A percentile compares a stretch with the other conserved stretches of the same genome.
These are phyloP conservation scores for Trypanosomatidae sp. DNA, from an alignment of 208 protist species.

Conservation along the genomic window DNA sequence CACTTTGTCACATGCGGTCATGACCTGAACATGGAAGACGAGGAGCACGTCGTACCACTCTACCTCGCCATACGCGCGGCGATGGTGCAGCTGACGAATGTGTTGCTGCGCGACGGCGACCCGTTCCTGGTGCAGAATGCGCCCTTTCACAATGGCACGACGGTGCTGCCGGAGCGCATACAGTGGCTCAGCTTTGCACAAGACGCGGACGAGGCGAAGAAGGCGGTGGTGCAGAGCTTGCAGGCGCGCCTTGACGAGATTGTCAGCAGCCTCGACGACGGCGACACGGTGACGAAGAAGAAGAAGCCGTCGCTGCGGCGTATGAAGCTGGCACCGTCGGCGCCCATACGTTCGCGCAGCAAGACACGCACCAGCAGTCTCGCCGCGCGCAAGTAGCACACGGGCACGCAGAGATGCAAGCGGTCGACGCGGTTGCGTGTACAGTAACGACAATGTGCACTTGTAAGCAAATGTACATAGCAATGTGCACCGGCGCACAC, in stretches of 20 bases:
- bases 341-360: conserved; percentile 30
- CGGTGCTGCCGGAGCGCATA: conserved; percentile 61
- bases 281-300: conserved; percentile 29
- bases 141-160: conserved; percentile 69
- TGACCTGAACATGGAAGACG: conserved; percentile 53
- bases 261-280: conserved; percentile 7
- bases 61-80: conserved; percentile 41
- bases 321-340: conserved; percentile 74
- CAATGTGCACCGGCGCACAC: too few relatives aligned
- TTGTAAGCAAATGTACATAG: too few relatives aligned
- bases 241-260: conserved; percentile 54
- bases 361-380: conserved; percentile 17
- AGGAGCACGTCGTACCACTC: conserved; percentile 40
- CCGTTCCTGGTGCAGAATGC: conserved; percentile 62
- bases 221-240: conserved; percentile 22
- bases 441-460: too few relatives aligned
- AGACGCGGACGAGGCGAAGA: conserved; percentile 7
- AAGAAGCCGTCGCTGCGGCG: conserved; percentile 14
- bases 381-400: conserved; percentile 1
- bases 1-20: conserved; percentile 52
- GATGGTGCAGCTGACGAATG: conserved; percentile 31
- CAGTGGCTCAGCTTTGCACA: conserved; percentile 42
- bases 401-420: too few relatives aligned
- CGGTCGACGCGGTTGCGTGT: too few relatives aligned
- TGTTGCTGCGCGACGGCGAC: conserved; percentile 35